Evolutionary conservation across 2,329 filamentous ascomycete species (phyloP), one percentile per base, ranked within the genome.

Genomic region (Mycosphaerella sp.): DNA sequence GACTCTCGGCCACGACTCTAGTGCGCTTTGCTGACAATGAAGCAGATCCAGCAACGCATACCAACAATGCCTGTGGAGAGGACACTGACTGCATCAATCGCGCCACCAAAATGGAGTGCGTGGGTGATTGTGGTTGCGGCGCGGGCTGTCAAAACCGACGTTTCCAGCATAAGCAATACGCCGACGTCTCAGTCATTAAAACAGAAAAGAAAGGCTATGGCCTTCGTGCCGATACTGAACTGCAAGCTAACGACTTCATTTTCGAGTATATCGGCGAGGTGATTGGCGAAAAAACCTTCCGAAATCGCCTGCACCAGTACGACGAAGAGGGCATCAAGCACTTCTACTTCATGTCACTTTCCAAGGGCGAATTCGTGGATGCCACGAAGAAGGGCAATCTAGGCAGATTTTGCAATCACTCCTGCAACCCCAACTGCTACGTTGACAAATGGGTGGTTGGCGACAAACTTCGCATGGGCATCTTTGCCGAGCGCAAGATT

Each of bases 301-400:
- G 89, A 50, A 82, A 84, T 52, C 88, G 93, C 55, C 96, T 94
- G 84, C 75, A 89, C 35, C 86, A 94, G 64, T 98, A 98, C 70
- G 89, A 96, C 66, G 80, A 93, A 42, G 89, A 97, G 69, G 90
- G 90, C 55, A 96, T 98, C 77, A 95, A 94, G 70, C 93, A 98
- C 71, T 98, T 98, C 70, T 98, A 98, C 72, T 98, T 98, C 75
- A 98, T 98, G 93, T 97, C 93, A 25, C 82, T 98, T 56, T 95
- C 83, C 66, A 95, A 95, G 69, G 87, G 84, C 64, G 93, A 97
- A 69, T 98, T 97, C 66, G 89, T 98, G 53, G 93, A 98, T 71
- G 93, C 93, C 17, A 98, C 93, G 8, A 95, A 93, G 68, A 95
- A 89, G 68, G 93, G 93, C 44, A 97, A 97, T 61, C 79, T 98